Percentiles rank a stretch among this genome's conserved stretches.
Conservation (phyloP, 2,329 filamentous ascomycete genomes). For the Claviceps spartinae region DNA sequence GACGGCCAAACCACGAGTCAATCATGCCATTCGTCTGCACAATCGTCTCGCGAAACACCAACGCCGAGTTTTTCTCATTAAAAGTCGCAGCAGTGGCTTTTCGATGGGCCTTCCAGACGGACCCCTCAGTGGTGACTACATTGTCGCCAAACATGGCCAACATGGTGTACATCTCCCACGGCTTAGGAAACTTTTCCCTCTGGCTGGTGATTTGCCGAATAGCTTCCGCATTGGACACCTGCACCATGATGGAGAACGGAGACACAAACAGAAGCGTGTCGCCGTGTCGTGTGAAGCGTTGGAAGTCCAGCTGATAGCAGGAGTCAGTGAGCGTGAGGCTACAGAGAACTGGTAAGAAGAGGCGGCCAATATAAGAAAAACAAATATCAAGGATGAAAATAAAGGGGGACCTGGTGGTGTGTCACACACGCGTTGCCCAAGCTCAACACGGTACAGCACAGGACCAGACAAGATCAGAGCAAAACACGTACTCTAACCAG, state of each 20-base stretch:
- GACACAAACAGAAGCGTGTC: slow-evolving; percentile 54
- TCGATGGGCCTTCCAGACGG: slow-evolving; percentile 57
- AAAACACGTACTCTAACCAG: slow-evolving; percentile 40
- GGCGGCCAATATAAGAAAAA: neutral
- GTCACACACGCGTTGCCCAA: too few relatives aligned
- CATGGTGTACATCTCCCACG: slow-evolving; percentile 21
- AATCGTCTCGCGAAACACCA: slow-evolving; percentile 51
- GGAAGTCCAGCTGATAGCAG: slow-evolving; percentile 40
- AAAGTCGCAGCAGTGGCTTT: slow-evolving; percentile 60
- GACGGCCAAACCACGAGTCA: slow-evolving; percentile 34
- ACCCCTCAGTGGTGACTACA: slow-evolving; percentile 56
- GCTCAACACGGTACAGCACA: too few relatives aligned
- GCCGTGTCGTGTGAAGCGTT: slow-evolving; percentile 43
- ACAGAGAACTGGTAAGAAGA: neutral
- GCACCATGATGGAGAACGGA: slow-evolving; percentile 37
- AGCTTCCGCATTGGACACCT: slow-evolving; percentile 49
- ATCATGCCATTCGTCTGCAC: slow-evolving; percentile 50
- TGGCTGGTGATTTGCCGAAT: slow-evolving; percentile 52
- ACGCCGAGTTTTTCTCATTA: slow-evolving; percentile 59
- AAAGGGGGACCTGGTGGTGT: neutral
- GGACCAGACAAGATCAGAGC: neutral
- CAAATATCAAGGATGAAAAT: neutral
- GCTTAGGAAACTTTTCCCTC: slow-evolving; percentile 53
- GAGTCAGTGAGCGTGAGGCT: slow-evolving; percentile 48
- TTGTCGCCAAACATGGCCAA: slow-evolving; percentile 50